Conservation (phyloP, 1,139 yeast species). For the Tardiomyces blankii region DNA sequence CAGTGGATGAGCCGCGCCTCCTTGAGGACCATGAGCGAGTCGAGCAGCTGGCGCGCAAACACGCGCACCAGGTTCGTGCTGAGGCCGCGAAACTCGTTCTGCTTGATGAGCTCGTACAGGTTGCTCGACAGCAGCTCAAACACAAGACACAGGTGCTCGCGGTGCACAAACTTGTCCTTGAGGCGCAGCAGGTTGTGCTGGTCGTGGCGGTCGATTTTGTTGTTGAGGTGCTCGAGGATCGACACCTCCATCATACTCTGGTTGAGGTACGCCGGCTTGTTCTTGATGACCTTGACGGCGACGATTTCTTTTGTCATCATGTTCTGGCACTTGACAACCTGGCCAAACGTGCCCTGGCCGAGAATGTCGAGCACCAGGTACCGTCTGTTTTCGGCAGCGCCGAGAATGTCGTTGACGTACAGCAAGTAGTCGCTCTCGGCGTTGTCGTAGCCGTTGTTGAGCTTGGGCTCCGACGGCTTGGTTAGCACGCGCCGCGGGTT, state of each 20-base stretch:
- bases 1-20: slow-evolving; percentile 85
- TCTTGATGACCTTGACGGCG: slow-evolving; percentile 90
- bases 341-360: slow-evolving; percentile 98
- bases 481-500: slow-evolving; percentile 90
- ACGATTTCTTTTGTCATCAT: slow-evolving; percentile 77
- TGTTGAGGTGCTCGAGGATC: slow-evolving; percentile 69
- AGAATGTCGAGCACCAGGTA: slow-evolving; percentile 81
- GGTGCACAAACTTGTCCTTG: slow-evolving; percentile 84
- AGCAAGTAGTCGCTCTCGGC: slow-evolving; percentile 83
- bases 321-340: slow-evolving; percentile 95
- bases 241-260: slow-evolving; percentile 89
- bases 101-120: slow-evolving; percentile 80
- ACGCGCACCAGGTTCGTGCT: slow-evolving; percentile 69
- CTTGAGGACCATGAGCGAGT: slow-evolving; percentile 69
- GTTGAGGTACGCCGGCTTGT: slow-evolving; percentile 83
- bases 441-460: slow-evolving; percentile 80
- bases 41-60: slow-evolving; percentile 70
- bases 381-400: slow-evolving; percentile 73
- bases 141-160: slow-evolving; percentile 84
- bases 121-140: slow-evolving; percentile 85
- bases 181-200: slow-evolving; percentile 67
- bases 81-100: slow-evolving; percentile 88
- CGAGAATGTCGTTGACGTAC: slow-evolving; percentile 88
- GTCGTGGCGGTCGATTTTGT: slow-evolving; percentile 55
- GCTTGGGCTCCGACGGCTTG: slow-evolving; percentile 78